Evolutionary conservation across 2,329 filamentous ascomycete genomes (phyloP).

Genomic region (Elsinoe batatas): DNA sequence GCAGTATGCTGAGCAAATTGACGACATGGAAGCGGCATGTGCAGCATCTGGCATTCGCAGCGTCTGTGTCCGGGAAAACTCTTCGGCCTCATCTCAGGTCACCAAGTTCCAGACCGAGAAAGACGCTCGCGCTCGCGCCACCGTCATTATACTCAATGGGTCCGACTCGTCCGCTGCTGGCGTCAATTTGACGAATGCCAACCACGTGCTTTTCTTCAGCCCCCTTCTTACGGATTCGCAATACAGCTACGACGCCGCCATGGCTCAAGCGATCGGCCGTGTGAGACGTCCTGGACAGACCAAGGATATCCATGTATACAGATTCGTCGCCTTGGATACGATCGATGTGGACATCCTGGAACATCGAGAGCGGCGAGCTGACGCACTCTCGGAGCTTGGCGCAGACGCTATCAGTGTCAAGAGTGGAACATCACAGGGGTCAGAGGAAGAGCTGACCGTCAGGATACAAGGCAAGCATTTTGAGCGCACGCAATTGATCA

Average conservation of each 20-base stretch:
- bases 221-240: constrained; percentile 43
- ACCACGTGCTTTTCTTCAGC: constrained; percentile 54
- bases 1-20: constrained; percentile 40
- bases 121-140: constrained; percentile 18
- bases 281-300: constrained; percentile 49
- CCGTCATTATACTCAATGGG: constrained; percentile 49
- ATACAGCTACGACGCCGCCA: constrained; percentile 47
- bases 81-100: not conserved
- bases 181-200: constrained; percentile 51
- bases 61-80: constrained; percentile 25
- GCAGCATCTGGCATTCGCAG: constrained; percentile 24
- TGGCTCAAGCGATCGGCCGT: constrained; percentile 55
- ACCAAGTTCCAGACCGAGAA: constrained; percentile 10
- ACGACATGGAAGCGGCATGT: constrained; percentile 28
- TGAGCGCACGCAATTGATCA: constrained; percentile 25
- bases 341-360: constrained; percentile 41
- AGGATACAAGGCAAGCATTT: constrained; percentile 28
- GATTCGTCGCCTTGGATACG: constrained; percentile 73
- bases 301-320: constrained; percentile 49
- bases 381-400: constrained; percentile 20
- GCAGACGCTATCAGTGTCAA: not conserved
- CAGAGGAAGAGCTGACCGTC: not conserved
- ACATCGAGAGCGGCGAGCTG: constrained; percentile 30
- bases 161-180: constrained; percentile 50
- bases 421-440: not conserved